A percentile compares a stretch with the other conserved stretches of the same genome.
Evolutionary conservation across 2,329 filamentous ascomycete species (phyloP).

Genomic region (Arthrobotrys megalospora): DNA sequence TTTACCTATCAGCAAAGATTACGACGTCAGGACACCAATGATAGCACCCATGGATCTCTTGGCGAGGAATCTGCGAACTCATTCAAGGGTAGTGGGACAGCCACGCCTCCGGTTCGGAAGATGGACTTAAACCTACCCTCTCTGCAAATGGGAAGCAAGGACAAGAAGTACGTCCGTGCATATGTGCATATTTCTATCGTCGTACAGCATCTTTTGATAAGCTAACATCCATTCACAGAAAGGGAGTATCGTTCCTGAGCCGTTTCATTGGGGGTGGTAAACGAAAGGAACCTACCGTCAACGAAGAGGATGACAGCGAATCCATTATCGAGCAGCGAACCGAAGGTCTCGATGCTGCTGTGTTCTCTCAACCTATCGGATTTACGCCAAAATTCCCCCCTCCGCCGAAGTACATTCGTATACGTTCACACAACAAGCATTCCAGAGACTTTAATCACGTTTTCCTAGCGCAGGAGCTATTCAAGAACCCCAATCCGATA

Average conservation of each 20-base stretch:
- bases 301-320: conserved; percentile 73
- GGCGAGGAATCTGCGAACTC: conserved; percentile 49
- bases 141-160: conserved; percentile 38
- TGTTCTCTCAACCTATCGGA: conserved; percentile 84
- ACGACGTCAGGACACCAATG: conserved; percentile 54
- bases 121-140: conserved; percentile 32
- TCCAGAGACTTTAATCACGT: conserved; percentile 85
- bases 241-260: conserved; percentile 90
- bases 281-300: conserved; percentile 74
- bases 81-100: conserved; percentile 42
- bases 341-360: conserved; percentile 85
- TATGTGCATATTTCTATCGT: conserved; percentile 5
- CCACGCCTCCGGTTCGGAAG: conserved; percentile 50
- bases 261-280: conserved; percentile 82
- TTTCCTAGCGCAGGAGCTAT: conserved; percentile 93
- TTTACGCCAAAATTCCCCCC: conserved; percentile 90
- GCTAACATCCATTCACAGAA: conserved; percentile 71
- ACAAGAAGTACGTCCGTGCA: conserved; percentile 45
- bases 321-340: conserved; percentile 78
- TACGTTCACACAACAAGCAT: conserved; percentile 85
- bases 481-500: conserved; percentile 68
- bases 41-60: conserved; percentile 54
- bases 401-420: conserved; percentile 88
- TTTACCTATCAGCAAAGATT: conserved; percentile 39
- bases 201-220: conserved; percentile 6